Evolutionary conservation across 352 stramenopile genomes (phyloP).

Genomic region (Pythium periplocum): DNA sequence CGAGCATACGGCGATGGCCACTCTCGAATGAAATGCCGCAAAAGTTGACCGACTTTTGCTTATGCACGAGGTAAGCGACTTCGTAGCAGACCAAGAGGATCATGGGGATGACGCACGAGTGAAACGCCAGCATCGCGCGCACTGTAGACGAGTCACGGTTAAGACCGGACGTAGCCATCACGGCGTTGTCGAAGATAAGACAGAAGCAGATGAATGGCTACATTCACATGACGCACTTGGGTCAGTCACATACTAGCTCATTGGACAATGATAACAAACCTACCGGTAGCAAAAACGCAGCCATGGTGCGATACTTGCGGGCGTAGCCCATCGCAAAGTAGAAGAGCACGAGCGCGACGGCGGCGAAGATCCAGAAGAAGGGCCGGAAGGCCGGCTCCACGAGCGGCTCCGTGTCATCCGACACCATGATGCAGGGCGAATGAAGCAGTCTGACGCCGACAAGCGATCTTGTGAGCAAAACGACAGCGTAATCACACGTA

Average conservation of each 20-base stretch:
- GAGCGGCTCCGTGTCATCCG: slow-evolving; percentile 26
- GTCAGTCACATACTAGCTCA: no score
- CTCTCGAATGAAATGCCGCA: slow-evolving; percentile 87
- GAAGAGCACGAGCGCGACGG: slow-evolving; percentile 51
- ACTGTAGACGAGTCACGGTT: slow-evolving; percentile 45
- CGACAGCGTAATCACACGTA: no score
- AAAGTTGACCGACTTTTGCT: slow-evolving; percentile 88
- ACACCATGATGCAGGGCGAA: neutral
- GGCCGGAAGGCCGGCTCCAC: slow-evolving; percentile 42
- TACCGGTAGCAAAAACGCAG: slow-evolving; percentile 75
- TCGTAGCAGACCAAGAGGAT: slow-evolving; percentile 87
- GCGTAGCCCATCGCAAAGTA: slow-evolving; percentile 72
- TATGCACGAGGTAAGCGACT: slow-evolving; percentile 87
- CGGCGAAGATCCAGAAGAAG: slow-evolving; percentile 74
- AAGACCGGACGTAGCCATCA: slow-evolving; percentile 75
- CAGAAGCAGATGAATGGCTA: slow-evolving; percentile 80
- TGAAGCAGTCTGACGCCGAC: no score
- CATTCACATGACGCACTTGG: neutral
- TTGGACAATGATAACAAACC: slow-evolving; percentile 2
- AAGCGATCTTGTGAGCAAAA: no score
- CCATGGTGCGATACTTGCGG: slow-evolving; percentile 64
- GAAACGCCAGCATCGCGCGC: slow-evolving; percentile 75
- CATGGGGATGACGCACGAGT: slow-evolving; percentile 79
- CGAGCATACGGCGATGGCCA: slow-evolving; percentile 40
- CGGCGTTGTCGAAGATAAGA: slow-evolving; percentile 72